A percentile compares a stretch with the other conserved stretches of the same genome.
These are phyloP conservation scores for Acrocalymma vagum DNA, from an alignment of 2,329 filamentous ascomycete species.

Conservation along the genomic window DNA sequence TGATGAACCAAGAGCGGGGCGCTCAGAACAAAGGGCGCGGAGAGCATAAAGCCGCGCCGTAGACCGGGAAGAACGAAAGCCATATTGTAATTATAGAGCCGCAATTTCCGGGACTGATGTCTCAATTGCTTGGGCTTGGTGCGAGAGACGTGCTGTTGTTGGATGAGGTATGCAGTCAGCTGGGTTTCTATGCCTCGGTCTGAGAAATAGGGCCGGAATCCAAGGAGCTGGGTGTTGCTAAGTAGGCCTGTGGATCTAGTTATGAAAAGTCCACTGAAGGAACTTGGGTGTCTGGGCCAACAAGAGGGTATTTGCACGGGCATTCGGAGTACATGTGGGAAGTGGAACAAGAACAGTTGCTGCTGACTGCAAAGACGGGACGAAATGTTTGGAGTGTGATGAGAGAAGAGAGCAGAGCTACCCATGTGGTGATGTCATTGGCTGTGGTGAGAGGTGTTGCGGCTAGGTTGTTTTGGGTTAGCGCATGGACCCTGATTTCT, in stretches of 20 bases:
- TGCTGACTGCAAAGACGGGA: too few species aligned
- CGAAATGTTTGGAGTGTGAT: neutral
- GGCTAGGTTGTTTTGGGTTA: slow-evolving; percentile 23
- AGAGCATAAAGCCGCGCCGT: slow-evolving; percentile 45
- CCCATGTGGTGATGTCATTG: slow-evolving; percentile 44
- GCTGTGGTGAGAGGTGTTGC: slow-evolving; percentile 25
- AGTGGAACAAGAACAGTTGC: too few species aligned
- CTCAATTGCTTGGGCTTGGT: neutral
- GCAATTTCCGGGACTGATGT: neutral
- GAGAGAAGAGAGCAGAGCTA: slow-evolving; percentile 8
- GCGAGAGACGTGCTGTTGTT: slow-evolving; percentile 18
- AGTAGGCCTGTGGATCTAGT: too few species aligned
- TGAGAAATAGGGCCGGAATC: too few species aligned
- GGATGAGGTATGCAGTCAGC: slow-evolving; percentile 26
- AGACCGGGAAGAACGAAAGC: slow-evolving; percentile 50
- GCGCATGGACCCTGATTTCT: slow-evolving; percentile 37
- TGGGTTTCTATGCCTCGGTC: slow-evolving; percentile 20
- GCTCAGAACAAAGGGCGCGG: slow-evolving; percentile 45
- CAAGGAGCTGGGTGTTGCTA: too few species aligned
- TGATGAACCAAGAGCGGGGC: slow-evolving; percentile 41
- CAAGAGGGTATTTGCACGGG: too few species aligned
- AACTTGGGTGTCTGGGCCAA: too few species aligned
- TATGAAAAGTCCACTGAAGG: too few species aligned
- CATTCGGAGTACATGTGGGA: too few species aligned
- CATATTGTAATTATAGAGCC: slow-evolving; percentile 34